phyloP scores from a whole-genome alignment of 2,329 filamentous ascomycete genomes.

The Lachnellula willkommii region DNA sequence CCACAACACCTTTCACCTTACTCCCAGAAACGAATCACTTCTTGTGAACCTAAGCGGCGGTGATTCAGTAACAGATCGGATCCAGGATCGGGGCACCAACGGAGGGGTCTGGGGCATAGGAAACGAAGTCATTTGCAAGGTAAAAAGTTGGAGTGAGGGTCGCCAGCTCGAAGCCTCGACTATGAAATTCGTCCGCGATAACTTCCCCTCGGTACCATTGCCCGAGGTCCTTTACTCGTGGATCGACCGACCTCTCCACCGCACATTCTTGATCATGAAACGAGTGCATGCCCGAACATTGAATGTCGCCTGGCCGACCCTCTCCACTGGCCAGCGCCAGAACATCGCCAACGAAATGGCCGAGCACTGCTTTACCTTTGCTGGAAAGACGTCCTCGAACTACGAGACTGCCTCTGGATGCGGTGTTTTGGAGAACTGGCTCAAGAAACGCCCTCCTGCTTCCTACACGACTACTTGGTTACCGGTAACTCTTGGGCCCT shows the following conservation, averaged over 20 bases:
- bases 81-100: constrained; percentile 5
- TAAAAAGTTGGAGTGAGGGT: constrained; percentile 11
- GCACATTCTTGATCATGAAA: constrained; percentile 11
- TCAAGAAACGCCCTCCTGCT: background rate
- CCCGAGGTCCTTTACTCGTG: constrained; percentile 11
- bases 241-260: constrained; percentile 4
- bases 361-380: background rate
- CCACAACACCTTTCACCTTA: constrained; percentile 1
- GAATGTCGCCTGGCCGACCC: constrained; percentile 4
- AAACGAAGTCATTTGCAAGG: constrained; percentile 10
- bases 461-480: constrained; percentile 1
- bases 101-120: constrained; percentile 8
- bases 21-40: constrained; percentile 1
- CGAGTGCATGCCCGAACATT: constrained; percentile 10
- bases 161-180: constrained; percentile 8
- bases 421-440: constrained; percentile 3
- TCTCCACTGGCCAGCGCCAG: background rate
- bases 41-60: background rate
- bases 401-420: background rate
- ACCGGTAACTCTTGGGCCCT: constrained; percentile 2
- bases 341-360: constrained; percentile 1
- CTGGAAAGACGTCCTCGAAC: background rate
- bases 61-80: background rate
- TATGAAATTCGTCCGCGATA: constrained; percentile 7
- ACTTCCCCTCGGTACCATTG: constrained; percentile 6